A percentile compares a stretch with the other conserved stretches of the same genome.
These are phyloP conservation scores for Diaporthe batatas DNA, from an alignment of 2,329 filamentous ascomycete genomes.

Conservation along the genomic window DNA sequence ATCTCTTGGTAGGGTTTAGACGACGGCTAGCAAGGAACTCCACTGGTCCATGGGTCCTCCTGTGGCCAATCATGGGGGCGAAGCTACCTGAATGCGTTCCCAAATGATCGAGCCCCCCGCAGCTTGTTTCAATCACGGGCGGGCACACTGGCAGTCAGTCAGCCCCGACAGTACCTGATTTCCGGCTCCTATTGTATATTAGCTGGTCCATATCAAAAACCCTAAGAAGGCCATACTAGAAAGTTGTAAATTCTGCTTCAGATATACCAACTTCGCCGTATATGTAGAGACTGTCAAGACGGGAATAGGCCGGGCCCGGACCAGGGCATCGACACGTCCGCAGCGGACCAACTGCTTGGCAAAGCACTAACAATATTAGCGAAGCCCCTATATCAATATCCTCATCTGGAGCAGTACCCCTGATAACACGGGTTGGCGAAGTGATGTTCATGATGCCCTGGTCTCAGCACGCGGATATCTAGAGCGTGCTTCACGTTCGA, in stretches of 20 bases:
- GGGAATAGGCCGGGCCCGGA: background rate
- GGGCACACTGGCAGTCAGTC: background rate
- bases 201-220: background rate
- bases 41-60: background rate
- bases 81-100: background rate
- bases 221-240: background rate
- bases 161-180: background rate
- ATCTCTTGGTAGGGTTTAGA: background rate
- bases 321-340: background rate
- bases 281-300: background rate
- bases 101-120: background rate
- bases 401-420: background rate
- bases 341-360: background rate
- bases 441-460: background rate
- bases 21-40: background rate
- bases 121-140: constrained; percentile 7
- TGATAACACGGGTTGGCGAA: background rate
- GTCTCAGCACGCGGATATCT: too few relatives aligned
- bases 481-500: background rate
- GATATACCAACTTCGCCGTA: background rate
- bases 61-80: background rate
- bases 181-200: too few relatives aligned
- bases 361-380: constrained; percentile 7
- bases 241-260: background rate
- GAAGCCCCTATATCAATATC: background rate